Percentiles rank a stretch among this genome's conserved stretches.
phyloP scores from a whole-genome alignment of 192 early-diverging fungal species.

The Backusella tarrabulga region DNA sequence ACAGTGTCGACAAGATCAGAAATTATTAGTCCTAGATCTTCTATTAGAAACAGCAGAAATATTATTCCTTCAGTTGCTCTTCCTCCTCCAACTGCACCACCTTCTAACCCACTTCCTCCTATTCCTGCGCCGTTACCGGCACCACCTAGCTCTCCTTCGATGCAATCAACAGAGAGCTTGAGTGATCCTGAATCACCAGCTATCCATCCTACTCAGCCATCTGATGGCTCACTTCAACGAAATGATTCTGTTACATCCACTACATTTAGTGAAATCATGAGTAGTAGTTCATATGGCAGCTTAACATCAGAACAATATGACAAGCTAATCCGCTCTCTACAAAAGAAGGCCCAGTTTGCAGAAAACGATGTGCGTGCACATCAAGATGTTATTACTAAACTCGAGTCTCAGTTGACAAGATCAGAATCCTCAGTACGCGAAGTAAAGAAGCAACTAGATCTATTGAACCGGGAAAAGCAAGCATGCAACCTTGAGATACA shows the following conservation, averaged over 20 bases:
- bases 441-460: constrained; percentile 36
- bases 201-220: not conserved
- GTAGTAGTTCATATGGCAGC: not conserved
- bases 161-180: not conserved
- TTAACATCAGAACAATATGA: constrained; percentile 28
- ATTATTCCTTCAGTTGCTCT: not conserved
- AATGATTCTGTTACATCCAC: constrained; percentile 12
- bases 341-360: constrained; percentile 26
- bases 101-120: constrained; percentile 30
- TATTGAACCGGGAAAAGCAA: constrained; percentile 37
- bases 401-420: constrained; percentile 46
- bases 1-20: constrained; percentile 10
- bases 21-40: not conserved
- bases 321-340: constrained; percentile 26
- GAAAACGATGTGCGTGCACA: constrained; percentile 38
- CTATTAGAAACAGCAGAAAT: not conserved
- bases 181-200: constrained; percentile 13
- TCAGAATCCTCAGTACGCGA: constrained; percentile 41
- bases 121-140: constrained; percentile 22
- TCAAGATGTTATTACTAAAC: constrained; percentile 40
- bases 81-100: constrained; percentile 32
- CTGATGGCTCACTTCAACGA: not conserved
- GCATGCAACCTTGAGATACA: constrained; percentile 36
- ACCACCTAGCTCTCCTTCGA: constrained; percentile 12
- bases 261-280: constrained; percentile 19